A percentile compares a stretch with the other conserved stretches of the same genome.
These are phyloP conservation scores for Ceratocystis variospora DNA, from an alignment of 2,329 filamentous ascomycete species.

Conservation along the genomic window DNA sequence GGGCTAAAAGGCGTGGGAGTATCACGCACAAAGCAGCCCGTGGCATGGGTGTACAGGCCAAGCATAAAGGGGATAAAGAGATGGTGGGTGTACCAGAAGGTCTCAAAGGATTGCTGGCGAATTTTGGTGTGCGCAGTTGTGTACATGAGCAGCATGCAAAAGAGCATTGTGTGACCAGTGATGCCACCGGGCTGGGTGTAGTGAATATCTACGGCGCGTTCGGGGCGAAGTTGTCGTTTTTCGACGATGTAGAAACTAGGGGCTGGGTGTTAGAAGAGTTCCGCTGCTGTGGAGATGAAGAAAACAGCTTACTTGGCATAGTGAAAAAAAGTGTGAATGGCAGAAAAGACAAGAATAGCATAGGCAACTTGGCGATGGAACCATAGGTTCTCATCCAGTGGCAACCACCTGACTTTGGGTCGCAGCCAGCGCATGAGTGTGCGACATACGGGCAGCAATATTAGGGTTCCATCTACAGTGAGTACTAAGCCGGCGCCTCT, in stretches of 20 bases:
- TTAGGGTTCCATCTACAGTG: slow-evolving; percentile 71
- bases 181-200: slow-evolving; percentile 80
- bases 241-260: slow-evolving; percentile 79
- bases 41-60: slow-evolving; percentile 88
- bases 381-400: slow-evolving; percentile 94
- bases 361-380: slow-evolving; percentile 95
- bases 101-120: slow-evolving; percentile 92
- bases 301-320: slow-evolving; percentile 58
- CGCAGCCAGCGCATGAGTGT: slow-evolving; percentile 73
- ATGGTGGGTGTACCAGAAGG: slow-evolving; percentile 98
- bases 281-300: not conserved
- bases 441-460: slow-evolving; percentile 86
- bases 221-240: slow-evolving; percentile 63
- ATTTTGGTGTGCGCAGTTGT: slow-evolving; percentile 90
- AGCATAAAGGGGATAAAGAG: slow-evolving; percentile 92
- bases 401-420: slow-evolving; percentile 76
- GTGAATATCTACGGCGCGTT: slow-evolving; percentile 77
- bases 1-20: slow-evolving; percentile 59
- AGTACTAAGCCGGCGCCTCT: slow-evolving; percentile 82
- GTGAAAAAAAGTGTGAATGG: slow-evolving; percentile 63
- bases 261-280: not conserved
- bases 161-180: slow-evolving; percentile 90
- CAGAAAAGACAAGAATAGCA: slow-evolving; percentile 67
- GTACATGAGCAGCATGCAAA: slow-evolving; percentile 98
- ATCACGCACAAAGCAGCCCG: slow-evolving; percentile 91